These are phyloP conservation scores for Heterobasidion irregulare DNA, from an alignment of 1,284 basidiomycete genomes.

Conservation along the genomic window DNA sequence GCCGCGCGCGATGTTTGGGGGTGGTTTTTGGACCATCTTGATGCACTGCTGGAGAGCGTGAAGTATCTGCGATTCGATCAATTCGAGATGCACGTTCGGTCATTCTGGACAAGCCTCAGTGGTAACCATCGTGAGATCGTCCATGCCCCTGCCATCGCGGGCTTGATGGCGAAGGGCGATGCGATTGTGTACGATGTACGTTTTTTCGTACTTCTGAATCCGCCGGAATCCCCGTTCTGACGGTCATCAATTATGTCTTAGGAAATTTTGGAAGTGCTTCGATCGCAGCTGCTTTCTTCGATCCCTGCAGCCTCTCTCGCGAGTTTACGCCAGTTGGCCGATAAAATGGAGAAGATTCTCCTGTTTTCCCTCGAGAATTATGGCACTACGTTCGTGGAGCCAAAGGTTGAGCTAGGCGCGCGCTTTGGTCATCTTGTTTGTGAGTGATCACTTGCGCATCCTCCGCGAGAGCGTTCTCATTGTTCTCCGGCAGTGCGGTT, in stretches of 20 bases:
- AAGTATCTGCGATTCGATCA: slow-evolving; percentile 76
- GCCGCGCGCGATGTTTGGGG: slow-evolving; percentile 78
- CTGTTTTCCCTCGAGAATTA: slow-evolving; percentile 74
- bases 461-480: slow-evolving; percentile 1
- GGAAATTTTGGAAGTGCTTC: slow-evolving; percentile 81
- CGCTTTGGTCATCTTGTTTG: slow-evolving; percentile 83
- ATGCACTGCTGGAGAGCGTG: slow-evolving; percentile 69
- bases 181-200: slow-evolving; percentile 82
- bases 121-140: slow-evolving; percentile 77
- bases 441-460: slow-evolving; percentile 32
- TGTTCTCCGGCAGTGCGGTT: slow-evolving; percentile 56
- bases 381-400: slow-evolving; percentile 84
- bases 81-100: slow-evolving; percentile 76
- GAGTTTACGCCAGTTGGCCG: slow-evolving; percentile 72
- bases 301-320: slow-evolving; percentile 61
- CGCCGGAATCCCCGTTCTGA: neutral
- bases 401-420: slow-evolving; percentile 82
- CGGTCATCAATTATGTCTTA: slow-evolving; percentile 19
- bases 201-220: slow-evolving; percentile 11
- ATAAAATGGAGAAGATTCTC: slow-evolving; percentile 86
- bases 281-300: slow-evolving; percentile 75
- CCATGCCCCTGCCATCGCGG: slow-evolving; percentile 80
- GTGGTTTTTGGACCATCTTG: slow-evolving; percentile 82
- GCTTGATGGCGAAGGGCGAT: slow-evolving; percentile 81
- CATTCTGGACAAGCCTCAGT: slow-evolving; percentile 71